Percentiles rank a stretch among this genome's conserved stretches.
phyloP scores from a whole-genome alignment of 768 basidiomycete genomes.

The Boletus rubescentipes region DNA sequence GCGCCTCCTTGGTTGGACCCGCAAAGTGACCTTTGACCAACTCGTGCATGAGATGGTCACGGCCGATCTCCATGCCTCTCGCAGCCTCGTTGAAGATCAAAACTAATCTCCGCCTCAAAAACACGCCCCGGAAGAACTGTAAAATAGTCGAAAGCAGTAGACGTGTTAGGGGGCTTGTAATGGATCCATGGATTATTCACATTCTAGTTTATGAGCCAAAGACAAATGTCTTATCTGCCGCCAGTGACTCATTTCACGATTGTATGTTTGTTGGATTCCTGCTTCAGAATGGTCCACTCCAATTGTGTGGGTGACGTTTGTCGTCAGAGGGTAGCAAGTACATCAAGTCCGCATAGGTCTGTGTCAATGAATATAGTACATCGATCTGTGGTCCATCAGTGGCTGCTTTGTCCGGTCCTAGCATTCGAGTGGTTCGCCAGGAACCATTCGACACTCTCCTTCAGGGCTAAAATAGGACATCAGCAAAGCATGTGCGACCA shows the following conservation, averaged over 20 bases:
- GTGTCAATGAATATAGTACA: slow-evolving; percentile 3
- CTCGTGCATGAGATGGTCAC: slow-evolving; percentile 93
- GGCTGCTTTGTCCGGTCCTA: slow-evolving; percentile 47
- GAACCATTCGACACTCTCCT: slow-evolving; percentile 85
- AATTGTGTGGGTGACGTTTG: too few species aligned
- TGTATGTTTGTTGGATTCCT: not conserved
- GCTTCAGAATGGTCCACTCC: not conserved
- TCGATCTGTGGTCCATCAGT: slow-evolving; percentile 4
- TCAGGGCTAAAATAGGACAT: slow-evolving; percentile 53
- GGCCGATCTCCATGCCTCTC: slow-evolving; percentile 72
- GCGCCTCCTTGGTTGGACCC: slow-evolving; percentile 85
- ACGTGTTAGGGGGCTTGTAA: slow-evolving; percentile 4
- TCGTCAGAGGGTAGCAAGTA: not conserved
- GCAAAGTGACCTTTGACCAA: slow-evolving; percentile 76
- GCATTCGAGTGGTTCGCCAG: slow-evolving; percentile 75
- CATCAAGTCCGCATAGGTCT: not conserved
- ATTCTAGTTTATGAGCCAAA: slow-evolving; percentile 4
- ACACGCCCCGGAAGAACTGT: not conserved
- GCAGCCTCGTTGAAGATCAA: slow-evolving; percentile 78
- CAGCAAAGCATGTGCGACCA: not conserved
- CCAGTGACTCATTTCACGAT: not conserved
- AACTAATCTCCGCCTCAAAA: slow-evolving; percentile 56
- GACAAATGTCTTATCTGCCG: not conserved
- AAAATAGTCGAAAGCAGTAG: not conserved
- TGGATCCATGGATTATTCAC: not conserved